Evolutionary conservation across 306 rosid species (phyloP).

Genomic region (Quercus bicolor): DNA sequence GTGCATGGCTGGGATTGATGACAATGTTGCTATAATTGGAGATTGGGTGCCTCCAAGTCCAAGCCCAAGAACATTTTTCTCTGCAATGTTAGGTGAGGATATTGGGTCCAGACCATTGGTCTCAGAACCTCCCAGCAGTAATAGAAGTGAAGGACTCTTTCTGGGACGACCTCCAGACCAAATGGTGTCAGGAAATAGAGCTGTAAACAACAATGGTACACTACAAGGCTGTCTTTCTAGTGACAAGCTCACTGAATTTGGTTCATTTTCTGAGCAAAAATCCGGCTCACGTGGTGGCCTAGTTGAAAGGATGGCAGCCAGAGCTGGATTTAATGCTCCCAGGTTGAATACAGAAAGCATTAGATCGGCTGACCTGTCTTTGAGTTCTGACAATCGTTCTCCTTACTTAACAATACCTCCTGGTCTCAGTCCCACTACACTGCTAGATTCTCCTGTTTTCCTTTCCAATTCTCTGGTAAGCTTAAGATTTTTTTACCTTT

Average conservation of each 20-base stretch:
- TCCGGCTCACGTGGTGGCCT: conserved; percentile 59
- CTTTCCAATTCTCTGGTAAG: conserved; percentile 85
- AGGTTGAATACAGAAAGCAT: conserved; percentile 82
- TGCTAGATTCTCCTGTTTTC: conserved; percentile 90
- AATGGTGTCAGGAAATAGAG: conserved; percentile 10
- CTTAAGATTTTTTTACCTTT: background rate
- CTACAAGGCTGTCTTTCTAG: conserved; percentile 38
- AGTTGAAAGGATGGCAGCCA: conserved; percentile 81
- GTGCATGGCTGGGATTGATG: conserved; percentile 82
- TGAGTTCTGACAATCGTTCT: conserved; percentile 56
- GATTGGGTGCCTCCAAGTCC: conserved; percentile 82
- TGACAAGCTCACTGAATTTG: conserved; percentile 24
- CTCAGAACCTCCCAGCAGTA: conserved; percentile 40
- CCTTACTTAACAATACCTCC: conserved; percentile 85
- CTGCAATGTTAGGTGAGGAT: conserved; percentile 63
- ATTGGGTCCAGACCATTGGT: conserved; percentile 35
- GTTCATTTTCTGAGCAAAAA: conserved; percentile 43
- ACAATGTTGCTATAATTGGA: conserved; percentile 54
- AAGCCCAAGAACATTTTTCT: conserved; percentile 66
- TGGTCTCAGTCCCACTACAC: conserved; percentile 94
- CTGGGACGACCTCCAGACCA: conserved; percentile 33
- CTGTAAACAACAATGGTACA: conserved; percentile 19
- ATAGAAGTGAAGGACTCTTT: conserved; percentile 45
- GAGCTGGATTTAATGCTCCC: conserved; percentile 97
- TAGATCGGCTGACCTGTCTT: conserved; percentile 66